Evolutionary conservation across 2,329 filamentous ascomycete species (phyloP), one percentile per base, ranked within the genome.

Genomic region (Stagonosporopsis cucurbitacearum): DNA sequence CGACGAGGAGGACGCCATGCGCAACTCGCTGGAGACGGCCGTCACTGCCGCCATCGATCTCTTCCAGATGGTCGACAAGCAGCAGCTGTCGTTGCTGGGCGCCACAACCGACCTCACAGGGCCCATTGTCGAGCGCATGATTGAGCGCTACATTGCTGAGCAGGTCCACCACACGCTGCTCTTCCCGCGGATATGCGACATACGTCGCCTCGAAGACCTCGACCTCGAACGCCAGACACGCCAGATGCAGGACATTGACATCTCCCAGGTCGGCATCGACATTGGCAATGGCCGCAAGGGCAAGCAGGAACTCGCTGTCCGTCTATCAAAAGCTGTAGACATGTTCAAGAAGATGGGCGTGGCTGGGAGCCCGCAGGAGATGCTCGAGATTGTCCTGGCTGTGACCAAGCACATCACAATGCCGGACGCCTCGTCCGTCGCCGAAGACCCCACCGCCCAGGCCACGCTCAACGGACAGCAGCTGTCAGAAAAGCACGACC

Each of bases 1-100:
- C 65, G 92, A 96, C 56, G 93, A 97, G 64, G 95, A 98, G 73
- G 90, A 96, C 64, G 83, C 92, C 26, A 94, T 99, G 88, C 84
- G 94, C 52, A 88, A 88, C 20, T 92, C 92, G 15, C 79, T 98
- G 13, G 95, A 99, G 76, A 96, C 91, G 1, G 93, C 94, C 1
- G 91, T 99, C 11, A 96, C 92, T 9, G 86, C 90, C 9, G 95
- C 93, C 0, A 98, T 99, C 63, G 95, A 99, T 69, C 82, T 98
- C 1, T 99, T 99, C 64, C 94, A 98, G 68, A 88, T 88, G 57
- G 94, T 99, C 6, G 95, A 99, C 73, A 96, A 96, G 74, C 91
- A 96, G 68, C 95, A 98, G 68, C 80, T 99, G 25, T 97, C 94
- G 3, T 82, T 96, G 32, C 82, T 99, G 4, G 95, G 93, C 17